phyloP scores from a whole-genome alignment of 169 alveolate genomes.

The Plasmodium chabaudi region DNA sequence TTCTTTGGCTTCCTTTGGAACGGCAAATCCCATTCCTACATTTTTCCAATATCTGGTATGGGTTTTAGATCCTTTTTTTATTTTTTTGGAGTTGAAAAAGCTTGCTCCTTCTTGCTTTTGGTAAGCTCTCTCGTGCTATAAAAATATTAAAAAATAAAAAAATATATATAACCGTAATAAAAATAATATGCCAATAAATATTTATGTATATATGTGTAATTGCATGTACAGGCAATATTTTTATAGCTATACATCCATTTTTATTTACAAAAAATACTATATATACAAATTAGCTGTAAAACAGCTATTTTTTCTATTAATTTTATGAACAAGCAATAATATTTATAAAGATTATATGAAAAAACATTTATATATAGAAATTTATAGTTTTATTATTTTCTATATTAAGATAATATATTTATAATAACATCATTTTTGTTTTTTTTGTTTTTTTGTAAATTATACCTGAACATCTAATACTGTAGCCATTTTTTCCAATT shows the following conservation, averaged over 20 bases:
- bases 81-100: conserved; percentile 87
- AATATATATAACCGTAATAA: conserved; percentile 8
- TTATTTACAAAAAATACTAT: too few species aligned
- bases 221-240: background rate
- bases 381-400: too few species aligned
- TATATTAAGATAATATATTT: too few species aligned
- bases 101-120: conserved; percentile 92
- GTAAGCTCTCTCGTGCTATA: conserved; percentile 89
- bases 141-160: background rate
- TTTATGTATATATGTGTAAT: background rate
- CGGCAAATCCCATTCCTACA: conserved; percentile 98
- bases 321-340: too few species aligned
- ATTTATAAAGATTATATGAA: too few species aligned
- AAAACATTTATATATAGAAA: background rate
- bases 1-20: conserved; percentile 99
- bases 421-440: background rate
- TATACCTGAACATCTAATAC: conserved; percentile 65
- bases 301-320: too few species aligned
- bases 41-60: conserved; percentile 96
- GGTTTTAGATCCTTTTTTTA: conserved; percentile 87
- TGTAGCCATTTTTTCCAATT: conserved; percentile 35
- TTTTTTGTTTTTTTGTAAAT: conserved; percentile 1
- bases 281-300: too few species aligned
- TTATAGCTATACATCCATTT: too few species aligned
- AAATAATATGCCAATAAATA: background rate